These are phyloP conservation scores for Echinochloa phyllopogon DNA, from an alignment of 176 grass and related monocot genomes.

Conservation along the genomic window DNA sequence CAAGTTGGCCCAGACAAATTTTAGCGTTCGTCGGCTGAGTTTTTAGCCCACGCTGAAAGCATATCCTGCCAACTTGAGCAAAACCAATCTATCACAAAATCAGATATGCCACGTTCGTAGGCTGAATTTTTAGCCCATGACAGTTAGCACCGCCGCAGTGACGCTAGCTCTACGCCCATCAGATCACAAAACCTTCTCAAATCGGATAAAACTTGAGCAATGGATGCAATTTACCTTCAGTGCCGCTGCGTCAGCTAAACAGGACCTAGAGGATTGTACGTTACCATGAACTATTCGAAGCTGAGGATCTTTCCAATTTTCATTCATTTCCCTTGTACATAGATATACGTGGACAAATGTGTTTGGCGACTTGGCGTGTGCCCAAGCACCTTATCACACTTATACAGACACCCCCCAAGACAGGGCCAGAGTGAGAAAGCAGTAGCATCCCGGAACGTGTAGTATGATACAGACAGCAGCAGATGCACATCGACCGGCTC, in stretches of 20 bases:
- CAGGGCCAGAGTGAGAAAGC: not conserved
- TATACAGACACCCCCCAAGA: not conserved
- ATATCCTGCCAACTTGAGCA: too few species aligned
- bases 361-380: not conserved
- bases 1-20: too few species aligned
- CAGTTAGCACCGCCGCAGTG: too few species aligned
- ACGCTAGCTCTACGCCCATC: not conserved
- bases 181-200: not conserved
- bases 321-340: not conserved
- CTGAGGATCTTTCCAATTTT: not conserved
- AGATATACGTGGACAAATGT: not conserved
- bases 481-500: not conserved
- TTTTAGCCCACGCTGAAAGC: too few species aligned
- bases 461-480: constrained; percentile 1
- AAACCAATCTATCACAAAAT: too few species aligned
- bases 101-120: too few species aligned
- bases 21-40: too few species aligned
- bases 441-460: not conserved
- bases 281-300: not conserved
- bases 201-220: not conserved
- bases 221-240: not conserved
- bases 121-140: too few species aligned
- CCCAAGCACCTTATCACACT: not conserved
- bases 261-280: not conserved
- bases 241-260: not conserved